These are phyloP conservation scores for Linum tenue DNA, from an alignment of 345 rosid species.

Conservation along the genomic window DNA sequence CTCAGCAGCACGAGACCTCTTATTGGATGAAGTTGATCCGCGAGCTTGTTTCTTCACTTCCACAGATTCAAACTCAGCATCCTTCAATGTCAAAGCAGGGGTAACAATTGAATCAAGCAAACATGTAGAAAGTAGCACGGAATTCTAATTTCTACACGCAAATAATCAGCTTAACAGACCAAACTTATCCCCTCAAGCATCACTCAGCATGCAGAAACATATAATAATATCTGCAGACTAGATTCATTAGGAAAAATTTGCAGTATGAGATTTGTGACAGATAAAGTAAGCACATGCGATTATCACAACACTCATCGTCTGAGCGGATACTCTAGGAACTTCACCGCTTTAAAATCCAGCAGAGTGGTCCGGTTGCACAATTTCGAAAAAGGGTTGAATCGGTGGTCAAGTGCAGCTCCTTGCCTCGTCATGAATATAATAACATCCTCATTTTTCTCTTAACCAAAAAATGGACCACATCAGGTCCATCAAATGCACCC, in stretches of 20 bases:
- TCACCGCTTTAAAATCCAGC: background rate
- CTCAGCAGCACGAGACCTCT: conserved; percentile 82
- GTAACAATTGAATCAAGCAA: background rate
- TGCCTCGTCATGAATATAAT: too few species aligned
- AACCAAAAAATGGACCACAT: too few species aligned
- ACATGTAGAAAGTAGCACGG: background rate
- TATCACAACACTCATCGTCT: background rate
- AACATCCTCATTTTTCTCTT: too few species aligned
- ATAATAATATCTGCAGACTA: background rate
- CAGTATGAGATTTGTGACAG: background rate
- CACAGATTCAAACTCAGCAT: conserved; percentile 48
- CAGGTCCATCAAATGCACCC: too few species aligned
- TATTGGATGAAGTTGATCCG: conserved; percentile 47
- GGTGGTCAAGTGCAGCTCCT: background rate
- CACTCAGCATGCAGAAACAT: background rate
- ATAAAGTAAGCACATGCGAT: background rate
- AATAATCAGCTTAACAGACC: background rate
- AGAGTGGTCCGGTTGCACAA: too few species aligned
- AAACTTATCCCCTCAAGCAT: background rate
- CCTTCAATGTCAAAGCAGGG: conserved; percentile 23
- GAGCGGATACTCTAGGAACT: background rate
- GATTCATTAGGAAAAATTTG: too few species aligned
- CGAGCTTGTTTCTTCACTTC: conserved; percentile 42
- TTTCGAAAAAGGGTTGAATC: background rate
- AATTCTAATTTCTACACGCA: background rate